Conservation (phyloP, 2,329 filamentous ascomycete species). For the Periconia sp. region DNA sequence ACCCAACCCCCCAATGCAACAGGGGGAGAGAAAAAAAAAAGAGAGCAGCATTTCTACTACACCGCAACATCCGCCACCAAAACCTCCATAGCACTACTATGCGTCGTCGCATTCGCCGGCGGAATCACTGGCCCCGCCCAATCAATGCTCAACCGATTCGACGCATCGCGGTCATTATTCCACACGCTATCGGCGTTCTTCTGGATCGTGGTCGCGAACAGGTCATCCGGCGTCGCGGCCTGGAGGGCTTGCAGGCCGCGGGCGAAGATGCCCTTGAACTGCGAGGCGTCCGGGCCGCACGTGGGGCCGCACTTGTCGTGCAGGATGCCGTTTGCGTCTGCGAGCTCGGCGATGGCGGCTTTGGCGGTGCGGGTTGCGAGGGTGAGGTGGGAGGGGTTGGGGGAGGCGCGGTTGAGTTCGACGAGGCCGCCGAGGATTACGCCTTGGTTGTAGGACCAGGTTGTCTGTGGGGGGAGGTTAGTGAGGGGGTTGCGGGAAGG, state of each 20-base stretch:
- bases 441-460: constrained; percentile 63
- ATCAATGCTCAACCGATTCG: constrained; percentile 60
- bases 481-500: too few relatives aligned
- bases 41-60: constrained; percentile 1
- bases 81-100: constrained; percentile 67
- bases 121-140: constrained; percentile 63
- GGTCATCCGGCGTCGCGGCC: constrained; percentile 50
- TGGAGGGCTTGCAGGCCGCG: constrained; percentile 65
- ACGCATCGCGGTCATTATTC: constrained; percentile 56
- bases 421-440: constrained; percentile 61
- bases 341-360: constrained; percentile 40
- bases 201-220: constrained; percentile 58
- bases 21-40: too few relatives aligned
- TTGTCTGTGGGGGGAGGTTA: constrained; percentile 15
- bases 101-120: constrained; percentile 59
- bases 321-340: constrained; percentile 42
- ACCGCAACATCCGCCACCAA: constrained; percentile 60
- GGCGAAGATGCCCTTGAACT: constrained; percentile 74
- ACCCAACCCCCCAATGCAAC: too few relatives aligned
- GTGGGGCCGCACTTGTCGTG: constrained; percentile 44
- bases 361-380: constrained; percentile 43
- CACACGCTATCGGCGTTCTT: constrained; percentile 68
- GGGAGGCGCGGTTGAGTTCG: constrained; percentile 52
- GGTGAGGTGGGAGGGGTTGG: constrained; percentile 34
- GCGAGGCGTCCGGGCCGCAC: constrained; percentile 51